phyloP scores from a whole-genome alignment of 257 asterid species.

The Gentiana dahurica region DNA sequence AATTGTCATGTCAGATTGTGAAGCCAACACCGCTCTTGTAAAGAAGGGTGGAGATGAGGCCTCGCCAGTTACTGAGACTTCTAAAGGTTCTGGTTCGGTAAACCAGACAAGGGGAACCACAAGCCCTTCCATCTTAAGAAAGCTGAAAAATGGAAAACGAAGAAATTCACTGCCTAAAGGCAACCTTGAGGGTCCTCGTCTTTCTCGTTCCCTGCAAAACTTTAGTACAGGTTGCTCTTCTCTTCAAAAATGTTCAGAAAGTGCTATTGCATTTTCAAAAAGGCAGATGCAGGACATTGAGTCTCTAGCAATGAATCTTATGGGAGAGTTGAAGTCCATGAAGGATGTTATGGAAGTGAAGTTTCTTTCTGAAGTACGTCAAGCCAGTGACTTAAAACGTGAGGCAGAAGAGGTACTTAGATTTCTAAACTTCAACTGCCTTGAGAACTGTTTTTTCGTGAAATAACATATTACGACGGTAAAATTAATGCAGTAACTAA shows the following conservation, averaged over 20 bases:
- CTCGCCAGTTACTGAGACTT: conserved; percentile 22
- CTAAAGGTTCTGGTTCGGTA: conserved; percentile 19
- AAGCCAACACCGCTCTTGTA: conserved; percentile 27
- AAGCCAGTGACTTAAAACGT: conserved; percentile 46
- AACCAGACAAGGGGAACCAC: conserved; percentile 24
- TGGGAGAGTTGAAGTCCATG: conserved; percentile 77
- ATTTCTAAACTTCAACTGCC: no score
- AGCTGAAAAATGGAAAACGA: conserved; percentile 17
- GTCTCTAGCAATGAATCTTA: conserved; percentile 60
- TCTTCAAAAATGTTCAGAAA: conserved; percentile 57
- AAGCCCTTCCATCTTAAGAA: conserved; percentile 26
- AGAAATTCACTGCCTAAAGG: conserved; percentile 27
- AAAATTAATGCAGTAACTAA: conserved; percentile 4
- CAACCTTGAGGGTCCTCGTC: conserved; percentile 55
- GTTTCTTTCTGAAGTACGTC: conserved; percentile 69
- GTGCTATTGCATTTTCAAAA: conserved; percentile 78
- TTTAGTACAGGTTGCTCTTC: conserved; percentile 61
- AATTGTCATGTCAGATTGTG: conserved; percentile 34
- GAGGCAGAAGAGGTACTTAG: conserved; percentile 71
- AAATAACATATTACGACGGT: background rate
- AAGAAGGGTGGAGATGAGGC: conserved; percentile 24
- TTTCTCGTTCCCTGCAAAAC: conserved; percentile 49
- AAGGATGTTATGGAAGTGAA: conserved; percentile 75
- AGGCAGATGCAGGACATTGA: conserved; percentile 86
- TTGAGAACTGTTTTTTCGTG: background rate